Conservation (phyloP, 2,329 filamentous ascomycete species). For the Rhytidhysteron rufulum region DNA sequence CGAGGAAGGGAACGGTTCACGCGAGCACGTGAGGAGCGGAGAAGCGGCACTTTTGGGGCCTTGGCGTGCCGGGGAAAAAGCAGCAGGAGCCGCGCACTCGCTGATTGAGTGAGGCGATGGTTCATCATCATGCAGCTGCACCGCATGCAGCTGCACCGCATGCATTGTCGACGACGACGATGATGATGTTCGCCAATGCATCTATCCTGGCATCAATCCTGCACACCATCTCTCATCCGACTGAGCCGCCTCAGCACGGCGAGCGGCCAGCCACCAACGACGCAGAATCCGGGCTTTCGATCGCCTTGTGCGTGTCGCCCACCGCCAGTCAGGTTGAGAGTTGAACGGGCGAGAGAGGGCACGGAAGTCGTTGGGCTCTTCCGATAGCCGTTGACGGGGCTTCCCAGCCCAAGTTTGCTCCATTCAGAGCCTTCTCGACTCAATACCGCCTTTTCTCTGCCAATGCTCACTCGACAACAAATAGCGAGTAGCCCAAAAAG, state of each 20-base stretch:
- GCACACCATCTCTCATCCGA: constrained; percentile 14
- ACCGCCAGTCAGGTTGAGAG: too few species aligned
- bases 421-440: constrained; percentile 15
- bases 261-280: constrained; percentile 8
- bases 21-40: constrained; percentile 11
- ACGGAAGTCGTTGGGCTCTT: too few species aligned
- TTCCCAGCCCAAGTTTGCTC: constrained; percentile 13
- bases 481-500: constrained; percentile 10
- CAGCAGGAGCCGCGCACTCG: too few species aligned
- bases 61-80: too few species aligned
- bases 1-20: constrained; percentile 13
- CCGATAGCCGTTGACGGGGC: constrained; percentile 3
- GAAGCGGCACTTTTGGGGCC: background rate
- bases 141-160: constrained; percentile 5
- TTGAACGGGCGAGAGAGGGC: too few species aligned
- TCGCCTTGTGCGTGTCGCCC: too few species aligned
- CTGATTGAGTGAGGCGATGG: too few species aligned
- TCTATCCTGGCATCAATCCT: too few species aligned
- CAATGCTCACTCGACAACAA: constrained; percentile 8
- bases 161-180: background rate
- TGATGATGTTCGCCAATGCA: too few species aligned
- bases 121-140: constrained; percentile 14
- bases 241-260: constrained; percentile 22
- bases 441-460: constrained; percentile 19
- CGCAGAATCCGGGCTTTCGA: constrained; percentile 18